Base-by-base conservation (phyloP, 352 stramenopile species). In the Phytophthora europaea region DNA sequence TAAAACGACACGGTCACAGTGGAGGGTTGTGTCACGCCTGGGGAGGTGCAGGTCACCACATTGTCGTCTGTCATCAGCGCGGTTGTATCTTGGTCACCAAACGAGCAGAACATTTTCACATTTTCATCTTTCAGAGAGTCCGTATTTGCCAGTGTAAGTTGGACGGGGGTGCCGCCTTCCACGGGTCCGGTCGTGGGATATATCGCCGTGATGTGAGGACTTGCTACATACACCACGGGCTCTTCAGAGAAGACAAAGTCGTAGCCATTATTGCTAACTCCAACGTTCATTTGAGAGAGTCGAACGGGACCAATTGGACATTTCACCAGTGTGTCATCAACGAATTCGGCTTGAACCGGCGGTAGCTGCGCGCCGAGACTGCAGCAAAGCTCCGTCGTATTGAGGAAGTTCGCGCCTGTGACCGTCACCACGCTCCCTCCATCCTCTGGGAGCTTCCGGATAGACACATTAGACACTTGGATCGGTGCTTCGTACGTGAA, bases 231-330 rank as follows among this genome's bases (percentile, higher is more conserved):
- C 2, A 50, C 34, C 7, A 81, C 31, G 9, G 31, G 9, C 1
- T 33, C 13, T 0, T 65, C 55, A 51, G 66, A 73, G 51, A 66
- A 73, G 0, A 76, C 69, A 23, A 86, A 79, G 20, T 90, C 82
- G 3, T 78, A 26, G 1, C 76, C 74, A 54, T 90, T 88, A 33
- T 80, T 71, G 47, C 72, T 86, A 3, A 87, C 61, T 2, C 76
- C 76, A 36, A 88, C n/a, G 4, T 18, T 40, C 4, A 61, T 16
- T 65, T 60, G 28, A 12, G 55, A 51, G 13, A 66, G 50, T 23
- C 28, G 50, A 40, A 38, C 1, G 4, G 38, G 23, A 12, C 38
- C n/a, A 8, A 78, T n/a, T 26, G 50, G 54, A 43, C 73, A 80
- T 16, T 28, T 38, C 3, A 80, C 15, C 28, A 43, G 50, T 2